A percentile compares a stretch with the other conserved stretches of the same genome.
phyloP scores from a whole-genome alignment of 495 filamentous ascomycete species.

The Talaromyces nanjingensis region DNA sequence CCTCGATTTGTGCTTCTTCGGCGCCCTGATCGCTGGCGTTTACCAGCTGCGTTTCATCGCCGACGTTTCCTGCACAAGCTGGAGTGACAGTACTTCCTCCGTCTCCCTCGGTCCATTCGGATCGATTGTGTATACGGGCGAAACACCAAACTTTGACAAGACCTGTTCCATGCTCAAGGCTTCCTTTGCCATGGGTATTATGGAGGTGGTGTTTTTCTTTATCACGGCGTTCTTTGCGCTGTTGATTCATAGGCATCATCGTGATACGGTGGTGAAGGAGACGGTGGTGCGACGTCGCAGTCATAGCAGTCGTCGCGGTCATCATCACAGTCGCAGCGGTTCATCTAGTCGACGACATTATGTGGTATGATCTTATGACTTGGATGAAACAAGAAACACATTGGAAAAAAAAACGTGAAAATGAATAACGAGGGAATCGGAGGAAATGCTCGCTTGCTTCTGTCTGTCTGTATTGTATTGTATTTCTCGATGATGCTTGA shows the following conservation, averaged over 20 bases:
- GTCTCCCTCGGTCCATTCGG: slow-evolving; percentile 58
- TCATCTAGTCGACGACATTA: slow-evolving; percentile 31
- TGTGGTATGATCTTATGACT: slow-evolving; percentile 23
- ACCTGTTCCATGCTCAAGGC: slow-evolving; percentile 86
- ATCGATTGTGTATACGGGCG: slow-evolving; percentile 28
- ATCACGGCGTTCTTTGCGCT: slow-evolving; percentile 59
- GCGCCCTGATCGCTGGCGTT: slow-evolving; percentile 73
- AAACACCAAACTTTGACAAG: slow-evolving; percentile 54
- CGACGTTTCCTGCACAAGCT: slow-evolving; percentile 54
- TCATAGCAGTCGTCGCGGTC: slow-evolving; percentile 32
- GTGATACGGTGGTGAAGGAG: slow-evolving; percentile 34
- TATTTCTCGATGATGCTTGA: not conserved
- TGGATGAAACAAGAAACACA: not conserved
- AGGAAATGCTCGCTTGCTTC: not conserved
- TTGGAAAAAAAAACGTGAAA: slow-evolving; percentile 3
- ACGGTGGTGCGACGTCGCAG: slow-evolving; percentile 36
- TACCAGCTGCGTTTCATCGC: slow-evolving; percentile 68
- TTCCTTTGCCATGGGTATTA: slow-evolving; percentile 77
- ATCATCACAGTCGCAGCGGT: slow-evolving; percentile 11
- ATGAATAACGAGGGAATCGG: slow-evolving; percentile 1
- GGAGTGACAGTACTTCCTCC: slow-evolving; percentile 41
- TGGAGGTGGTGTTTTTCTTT: slow-evolving; percentile 78
- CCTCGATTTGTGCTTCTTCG: slow-evolving; percentile 74
- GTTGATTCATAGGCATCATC: slow-evolving; percentile 42
- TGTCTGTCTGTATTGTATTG: slow-evolving; percentile 4